A percentile compares a stretch with the other conserved stretches of the same genome.
These are phyloP conservation scores for Pseudocercospora fuligena DNA, from an alignment of 2,329 filamentous ascomycete genomes.

Conservation along the genomic window DNA sequence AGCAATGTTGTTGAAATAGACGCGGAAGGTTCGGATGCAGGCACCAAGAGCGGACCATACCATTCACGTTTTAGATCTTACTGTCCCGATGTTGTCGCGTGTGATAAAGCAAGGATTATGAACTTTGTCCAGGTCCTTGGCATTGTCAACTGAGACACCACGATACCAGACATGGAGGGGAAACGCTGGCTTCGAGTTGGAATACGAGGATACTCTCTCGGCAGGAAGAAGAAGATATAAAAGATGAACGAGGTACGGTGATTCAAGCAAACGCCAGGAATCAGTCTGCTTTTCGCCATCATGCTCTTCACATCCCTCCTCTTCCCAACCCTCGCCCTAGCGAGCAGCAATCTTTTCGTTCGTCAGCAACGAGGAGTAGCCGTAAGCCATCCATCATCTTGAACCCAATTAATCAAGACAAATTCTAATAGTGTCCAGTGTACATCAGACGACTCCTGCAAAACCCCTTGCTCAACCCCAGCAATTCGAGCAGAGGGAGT, in stretches of 20 bases:
- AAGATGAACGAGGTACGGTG: not conserved
- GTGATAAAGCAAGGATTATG: not conserved
- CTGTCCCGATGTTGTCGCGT: conserved; percentile 7
- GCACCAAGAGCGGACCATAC: too few relatives aligned
- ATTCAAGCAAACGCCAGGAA: too few relatives aligned
- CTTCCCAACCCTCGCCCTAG: conserved; percentile 15
- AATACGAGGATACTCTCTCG: not conserved
- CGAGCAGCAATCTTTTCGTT: conserved; percentile 8
- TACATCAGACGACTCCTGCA: conserved; percentile 25
- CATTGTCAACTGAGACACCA: not conserved
- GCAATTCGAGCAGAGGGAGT: conserved; percentile 12
- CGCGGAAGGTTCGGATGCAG: not conserved
- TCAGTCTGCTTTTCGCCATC: too few relatives aligned
- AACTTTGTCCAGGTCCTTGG: not conserved
- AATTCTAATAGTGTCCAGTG: conserved; percentile 11
- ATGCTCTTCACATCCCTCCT: conserved; percentile 11
- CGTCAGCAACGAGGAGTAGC: conserved; percentile 12
- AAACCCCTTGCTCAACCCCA: conserved; percentile 13
- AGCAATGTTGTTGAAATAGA: not conserved
- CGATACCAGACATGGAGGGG: not conserved
- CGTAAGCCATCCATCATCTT: not conserved
- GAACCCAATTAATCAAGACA: too few relatives aligned
- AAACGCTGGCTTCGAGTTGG: not conserved
- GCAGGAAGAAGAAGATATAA: not conserved
- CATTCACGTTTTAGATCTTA: too few relatives aligned